Conservation (phyloP, 1,284 basidiomycete species). For the Cutaneotrichosporon dermatis region DNA sequence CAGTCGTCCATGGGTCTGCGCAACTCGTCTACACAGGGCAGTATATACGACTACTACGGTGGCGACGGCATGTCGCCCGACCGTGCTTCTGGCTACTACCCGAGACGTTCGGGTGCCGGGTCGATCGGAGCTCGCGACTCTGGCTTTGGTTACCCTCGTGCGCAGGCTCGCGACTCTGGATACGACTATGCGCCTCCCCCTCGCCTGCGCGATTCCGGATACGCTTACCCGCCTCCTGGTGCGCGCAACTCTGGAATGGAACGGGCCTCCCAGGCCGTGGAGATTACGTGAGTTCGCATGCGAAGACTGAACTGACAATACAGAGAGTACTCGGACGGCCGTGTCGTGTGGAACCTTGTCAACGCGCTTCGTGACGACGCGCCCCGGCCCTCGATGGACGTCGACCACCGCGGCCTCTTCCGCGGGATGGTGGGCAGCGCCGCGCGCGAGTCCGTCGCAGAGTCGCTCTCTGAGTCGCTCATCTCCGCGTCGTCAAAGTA, state of each 20-base stretch:
- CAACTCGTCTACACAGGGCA: conserved; percentile 9
- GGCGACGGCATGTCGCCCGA: conserved; percentile 1
- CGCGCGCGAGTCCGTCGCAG: conserved; percentile 6
- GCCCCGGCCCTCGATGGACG: neutral
- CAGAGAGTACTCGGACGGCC: conserved; percentile 45
- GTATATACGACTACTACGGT: conserved; percentile 15
- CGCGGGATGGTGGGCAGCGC: neutral
- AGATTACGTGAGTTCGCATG: conserved; percentile 30
- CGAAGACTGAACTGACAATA: neutral
- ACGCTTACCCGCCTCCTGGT: too few relatives aligned
- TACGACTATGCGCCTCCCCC: too few relatives aligned
- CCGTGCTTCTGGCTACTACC: neutral
- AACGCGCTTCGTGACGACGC: conserved; percentile 31
- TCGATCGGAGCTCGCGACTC: neutral
- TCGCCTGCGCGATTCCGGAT: too few relatives aligned
- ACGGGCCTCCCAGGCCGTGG: conserved; percentile 32
- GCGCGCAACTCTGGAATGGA: neutral
- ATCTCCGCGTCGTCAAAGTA: neutral
- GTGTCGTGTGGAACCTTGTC: conserved; percentile 43
- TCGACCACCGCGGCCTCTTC: neutral
- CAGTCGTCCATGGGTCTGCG: neutral
- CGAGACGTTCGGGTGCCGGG: too few relatives aligned
- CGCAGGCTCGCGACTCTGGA: too few relatives aligned
- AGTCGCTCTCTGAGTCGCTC: neutral
- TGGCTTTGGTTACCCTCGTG: neutral